Evolutionary conservation across 768 basidiomycete species (phyloP).

Genomic region (Candolleomyces aberdarensis): DNA sequence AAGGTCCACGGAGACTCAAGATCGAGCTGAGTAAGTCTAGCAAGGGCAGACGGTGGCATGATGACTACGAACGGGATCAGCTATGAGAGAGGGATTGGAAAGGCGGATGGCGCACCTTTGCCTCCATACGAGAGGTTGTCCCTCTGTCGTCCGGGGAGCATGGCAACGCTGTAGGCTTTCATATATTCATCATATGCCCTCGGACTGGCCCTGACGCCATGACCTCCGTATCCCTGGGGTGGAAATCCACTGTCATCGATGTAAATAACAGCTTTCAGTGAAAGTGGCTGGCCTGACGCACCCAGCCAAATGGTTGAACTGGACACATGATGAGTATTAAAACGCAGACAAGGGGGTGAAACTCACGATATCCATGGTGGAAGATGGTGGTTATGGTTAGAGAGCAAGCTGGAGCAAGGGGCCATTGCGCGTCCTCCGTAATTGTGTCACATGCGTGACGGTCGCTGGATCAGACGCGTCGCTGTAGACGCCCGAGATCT

Average conservation of each 20-base stretch:
- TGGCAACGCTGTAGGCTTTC: conserved; percentile 93
- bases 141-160: conserved; percentile 83
- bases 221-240: conserved; percentile 43
- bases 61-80: conserved; percentile 59
- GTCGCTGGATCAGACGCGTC: conserved; percentile 32
- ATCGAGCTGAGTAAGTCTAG: conserved; percentile 82
- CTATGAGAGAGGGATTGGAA: conserved; percentile 8
- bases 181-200: conserved; percentile 88
- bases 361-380: conserved; percentile 46
- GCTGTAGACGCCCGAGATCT: conserved; percentile 10
- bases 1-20: conserved; percentile 95
- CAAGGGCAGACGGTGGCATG: conserved; percentile 95
- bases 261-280: conserved; percentile 9
- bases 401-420: conserved; percentile 7
- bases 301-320: conserved; percentile 50
- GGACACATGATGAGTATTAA: conserved; percentile 9
- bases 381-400: conserved; percentile 11
- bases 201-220: conserved; percentile 50
- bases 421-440: conserved; percentile 14
- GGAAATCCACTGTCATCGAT: conserved; percentile 43
- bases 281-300: conserved; percentile 23
- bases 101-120: conserved; percentile 60
- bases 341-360: neutral
- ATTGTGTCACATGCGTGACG: conserved; percentile 32
- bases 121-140: conserved; percentile 95